These are phyloP conservation scores for Ceratobasidium sp. DNA, from an alignment of 1,284 basidiomycete species.

Conservation along the genomic window DNA sequence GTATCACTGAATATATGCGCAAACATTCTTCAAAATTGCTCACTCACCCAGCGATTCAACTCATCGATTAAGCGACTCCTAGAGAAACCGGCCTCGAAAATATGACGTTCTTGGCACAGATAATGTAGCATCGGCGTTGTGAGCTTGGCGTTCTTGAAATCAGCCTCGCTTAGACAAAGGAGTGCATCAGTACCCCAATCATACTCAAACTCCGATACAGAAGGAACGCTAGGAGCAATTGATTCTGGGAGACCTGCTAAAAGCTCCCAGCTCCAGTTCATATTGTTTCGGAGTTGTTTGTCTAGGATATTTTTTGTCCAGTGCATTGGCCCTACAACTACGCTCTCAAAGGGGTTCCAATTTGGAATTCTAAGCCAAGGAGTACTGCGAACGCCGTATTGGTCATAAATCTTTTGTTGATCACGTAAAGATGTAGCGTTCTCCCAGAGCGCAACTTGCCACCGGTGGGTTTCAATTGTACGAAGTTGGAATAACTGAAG, in stretches of 20 bases:
- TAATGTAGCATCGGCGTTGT: background rate
- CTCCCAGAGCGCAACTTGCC: background rate
- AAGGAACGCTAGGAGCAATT: background rate
- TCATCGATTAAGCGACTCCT: background rate
- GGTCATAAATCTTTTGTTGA: background rate
- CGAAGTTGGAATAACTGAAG: background rate
- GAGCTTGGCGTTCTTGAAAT: background rate
- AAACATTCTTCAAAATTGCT: background rate
- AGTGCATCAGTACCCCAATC: background rate
- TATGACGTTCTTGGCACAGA: background rate
- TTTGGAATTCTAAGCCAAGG: background rate
- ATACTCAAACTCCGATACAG: background rate
- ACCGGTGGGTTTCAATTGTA: background rate
- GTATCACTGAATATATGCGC: background rate
- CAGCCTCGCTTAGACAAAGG: background rate
- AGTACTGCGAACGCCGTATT: background rate
- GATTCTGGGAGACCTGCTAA: background rate
- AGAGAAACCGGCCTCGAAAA: background rate
- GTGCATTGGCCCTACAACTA: background rate
- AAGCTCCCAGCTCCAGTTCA: background rate
- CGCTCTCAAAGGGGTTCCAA: background rate
- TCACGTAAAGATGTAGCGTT: background rate
- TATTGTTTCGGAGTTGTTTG: background rate
- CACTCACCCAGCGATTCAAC: background rate
- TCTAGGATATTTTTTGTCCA: conserved; percentile 5